phyloP scores from a whole-genome alignment of 2,329 filamentous ascomycete species.

The Pezicula rhizophila region DNA sequence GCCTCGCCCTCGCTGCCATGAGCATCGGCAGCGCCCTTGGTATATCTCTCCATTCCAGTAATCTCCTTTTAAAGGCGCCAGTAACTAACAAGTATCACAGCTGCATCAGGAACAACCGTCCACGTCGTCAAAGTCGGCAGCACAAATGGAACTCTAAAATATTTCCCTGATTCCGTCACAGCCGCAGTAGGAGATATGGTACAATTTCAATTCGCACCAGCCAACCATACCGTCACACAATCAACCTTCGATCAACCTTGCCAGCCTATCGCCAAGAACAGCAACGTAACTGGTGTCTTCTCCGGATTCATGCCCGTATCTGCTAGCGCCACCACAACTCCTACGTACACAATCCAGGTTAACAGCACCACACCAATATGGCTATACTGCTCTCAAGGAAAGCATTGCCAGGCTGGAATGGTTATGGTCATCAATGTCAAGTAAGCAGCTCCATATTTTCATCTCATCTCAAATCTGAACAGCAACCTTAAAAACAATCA shows the following conservation, averaged over 20 bases:
- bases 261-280: conserved; percentile 46
- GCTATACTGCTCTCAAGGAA: conserved; percentile 70
- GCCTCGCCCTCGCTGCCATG: conserved; percentile 22
- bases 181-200: conserved; percentile 58
- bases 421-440: conserved; percentile 42
- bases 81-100: neutral
- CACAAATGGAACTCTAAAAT: conserved; percentile 44
- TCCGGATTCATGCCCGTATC: conserved; percentile 62
- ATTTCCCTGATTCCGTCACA: conserved; percentile 59
- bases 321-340: conserved; percentile 44
- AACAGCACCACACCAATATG: conserved; percentile 67
- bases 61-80: neutral
- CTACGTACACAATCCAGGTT: conserved; percentile 67
- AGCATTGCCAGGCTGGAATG: conserved; percentile 58
- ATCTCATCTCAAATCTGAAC: neutral
- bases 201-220: conserved; percentile 60
- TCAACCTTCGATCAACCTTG: conserved; percentile 70
- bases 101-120: conserved; percentile 30
- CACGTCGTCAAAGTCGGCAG: conserved; percentile 61
- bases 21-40: conserved; percentile 24
- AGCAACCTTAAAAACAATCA: neutral
- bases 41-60: conserved; percentile 8
- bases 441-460: conserved; percentile 32
- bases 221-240: conserved; percentile 76
- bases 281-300: conserved; percentile 54